A percentile compares a stretch with the other conserved stretches of the same genome.
Conservation (phyloP, 2,329 filamentous ascomycete genomes). For the Aureobasidium sp. region DNA sequence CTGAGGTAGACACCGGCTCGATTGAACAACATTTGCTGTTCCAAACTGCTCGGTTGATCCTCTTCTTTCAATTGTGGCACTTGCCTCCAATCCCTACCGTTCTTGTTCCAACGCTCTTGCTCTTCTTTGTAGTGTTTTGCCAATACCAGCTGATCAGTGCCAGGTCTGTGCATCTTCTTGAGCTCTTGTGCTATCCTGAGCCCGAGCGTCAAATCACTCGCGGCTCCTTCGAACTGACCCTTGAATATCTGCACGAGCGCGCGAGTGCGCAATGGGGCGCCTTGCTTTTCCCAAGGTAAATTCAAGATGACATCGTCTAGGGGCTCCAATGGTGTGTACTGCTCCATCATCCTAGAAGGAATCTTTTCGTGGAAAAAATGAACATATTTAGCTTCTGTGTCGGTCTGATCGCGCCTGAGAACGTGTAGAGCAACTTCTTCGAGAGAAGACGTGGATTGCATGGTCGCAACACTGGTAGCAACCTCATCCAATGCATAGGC, state of each 20-base stretch:
- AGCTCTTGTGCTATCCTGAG: slow-evolving; percentile 44
- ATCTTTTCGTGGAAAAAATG: slow-evolving; percentile 92
- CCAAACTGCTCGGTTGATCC: slow-evolving; percentile 66
- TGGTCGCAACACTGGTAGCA: slow-evolving; percentile 70
- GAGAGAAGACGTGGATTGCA: slow-evolving; percentile 69
- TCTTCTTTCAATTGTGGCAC: slow-evolving; percentile 48
- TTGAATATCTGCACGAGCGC: slow-evolving; percentile 69
- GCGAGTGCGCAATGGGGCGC: slow-evolving; percentile 60
- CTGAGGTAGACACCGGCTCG: slow-evolving; percentile 63
- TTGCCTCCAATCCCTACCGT: slow-evolving; percentile 38
- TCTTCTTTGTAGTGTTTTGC: slow-evolving; percentile 35
- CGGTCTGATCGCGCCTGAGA: slow-evolving; percentile 57
- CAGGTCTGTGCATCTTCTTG: slow-evolving; percentile 35
- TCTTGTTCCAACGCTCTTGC: slow-evolving; percentile 27
- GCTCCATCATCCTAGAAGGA: slow-evolving; percentile 61
- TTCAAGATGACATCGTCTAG: slow-evolving; percentile 60
- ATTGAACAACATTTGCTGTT: slow-evolving; percentile 67
- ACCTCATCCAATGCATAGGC: slow-evolving; percentile 79
- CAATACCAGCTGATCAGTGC: slow-evolving; percentile 44
- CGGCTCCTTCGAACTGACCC: slow-evolving; percentile 61
- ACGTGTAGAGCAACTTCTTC: slow-evolving; percentile 69
- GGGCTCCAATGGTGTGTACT: slow-evolving; percentile 58
- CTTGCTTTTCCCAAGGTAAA: slow-evolving; percentile 54
- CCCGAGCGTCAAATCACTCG: slow-evolving; percentile 60
- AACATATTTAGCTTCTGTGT: slow-evolving; percentile 73